A percentile compares a stretch with the other conserved stretches of the same genome.
These are phyloP conservation scores for Backusella tarrabulga DNA, from an alignment of 192 early-diverging fungal genomes.

Conservation along the genomic window DNA sequence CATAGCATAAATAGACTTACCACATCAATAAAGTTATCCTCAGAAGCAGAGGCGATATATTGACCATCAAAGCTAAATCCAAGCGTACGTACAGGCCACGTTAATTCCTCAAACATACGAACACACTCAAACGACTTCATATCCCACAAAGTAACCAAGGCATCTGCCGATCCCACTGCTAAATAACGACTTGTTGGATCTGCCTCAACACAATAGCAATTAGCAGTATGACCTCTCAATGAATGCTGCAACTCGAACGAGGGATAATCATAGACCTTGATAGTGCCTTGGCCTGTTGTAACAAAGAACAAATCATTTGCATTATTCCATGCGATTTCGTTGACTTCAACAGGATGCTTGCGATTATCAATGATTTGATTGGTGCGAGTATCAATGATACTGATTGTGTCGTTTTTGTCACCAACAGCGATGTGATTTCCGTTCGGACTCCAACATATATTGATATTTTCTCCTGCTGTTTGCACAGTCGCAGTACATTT, in stretches of 20 bases:
- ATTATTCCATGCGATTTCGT: constrained; percentile 82
- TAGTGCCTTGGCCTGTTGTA: constrained; percentile 73
- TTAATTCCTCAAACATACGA: constrained; percentile 63
- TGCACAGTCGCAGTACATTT: constrained; percentile 56
- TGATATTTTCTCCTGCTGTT: constrained; percentile 83
- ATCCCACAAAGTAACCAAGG: constrained; percentile 77
- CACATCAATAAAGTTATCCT: constrained; percentile 78
- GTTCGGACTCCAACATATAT: constrained; percentile 81
- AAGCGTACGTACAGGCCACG: constrained; percentile 78
- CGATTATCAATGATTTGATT: constrained; percentile 38
- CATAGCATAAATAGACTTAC: constrained; percentile 42
- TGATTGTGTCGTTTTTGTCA: constrained; percentile 77
- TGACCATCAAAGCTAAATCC: constrained; percentile 81
- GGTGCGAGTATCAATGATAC: constrained; percentile 72
- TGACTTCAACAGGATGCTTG: constrained; percentile 62
- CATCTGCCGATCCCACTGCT: constrained; percentile 77
- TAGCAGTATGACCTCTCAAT: constrained; percentile 74
- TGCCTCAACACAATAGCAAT: constrained; percentile 77
- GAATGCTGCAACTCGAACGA: constrained; percentile 52
- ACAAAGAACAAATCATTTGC: constrained; percentile 71
- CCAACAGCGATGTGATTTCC: constrained; percentile 79
- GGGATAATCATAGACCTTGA: constrained; percentile 69
- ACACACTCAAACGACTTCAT: constrained; percentile 60
- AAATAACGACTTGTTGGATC: constrained; percentile 78
- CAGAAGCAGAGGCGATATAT: constrained; percentile 70